Evolutionary conservation across 331 rosid genomes (phyloP).

Genomic region (Dryas integrifolia): DNA sequence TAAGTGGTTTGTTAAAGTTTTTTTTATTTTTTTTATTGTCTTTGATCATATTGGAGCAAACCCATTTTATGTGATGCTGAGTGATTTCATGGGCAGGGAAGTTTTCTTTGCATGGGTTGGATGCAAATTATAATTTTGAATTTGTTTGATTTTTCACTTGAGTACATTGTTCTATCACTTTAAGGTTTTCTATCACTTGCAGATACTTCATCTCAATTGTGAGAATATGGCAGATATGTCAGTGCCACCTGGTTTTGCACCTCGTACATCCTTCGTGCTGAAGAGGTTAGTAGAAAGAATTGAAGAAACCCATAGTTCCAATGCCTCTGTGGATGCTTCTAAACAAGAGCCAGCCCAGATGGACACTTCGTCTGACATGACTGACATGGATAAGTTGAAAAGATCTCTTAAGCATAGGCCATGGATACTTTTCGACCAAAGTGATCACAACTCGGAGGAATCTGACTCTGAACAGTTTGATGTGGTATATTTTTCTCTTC

Average conservation of each 20-base stretch:
- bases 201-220: not conserved
- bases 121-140: not conserved
- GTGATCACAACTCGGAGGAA: conserved; percentile 36
- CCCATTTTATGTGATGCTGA: not conserved
- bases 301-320: conserved; percentile 32
- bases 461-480: conserved; percentile 39
- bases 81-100: conserved; percentile 1
- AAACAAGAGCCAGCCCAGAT: conserved; percentile 27
- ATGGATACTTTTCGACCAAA: conserved; percentile 52
- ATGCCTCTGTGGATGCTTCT: conserved; percentile 27
- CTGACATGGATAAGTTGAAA: conserved; percentile 29
- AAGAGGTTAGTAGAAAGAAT: conserved; percentile 38
- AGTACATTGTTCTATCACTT: not conserved
- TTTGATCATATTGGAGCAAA: not conserved
- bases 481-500: conserved; percentile 30
- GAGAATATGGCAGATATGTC: conserved; percentile 34
- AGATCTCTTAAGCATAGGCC: conserved; percentile 39
- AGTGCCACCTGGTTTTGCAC: conserved; percentile 68
- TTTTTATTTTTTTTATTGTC: not conserved
- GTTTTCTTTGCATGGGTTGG: not conserved
- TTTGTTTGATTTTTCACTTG: not conserved
- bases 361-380: conserved; percentile 23
- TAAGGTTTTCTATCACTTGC: not conserved
- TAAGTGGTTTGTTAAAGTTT: not conserved
- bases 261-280: conserved; percentile 57